Conservation (phyloP, 805 yeast species). For the Yamadazyma endophytica region DNA sequence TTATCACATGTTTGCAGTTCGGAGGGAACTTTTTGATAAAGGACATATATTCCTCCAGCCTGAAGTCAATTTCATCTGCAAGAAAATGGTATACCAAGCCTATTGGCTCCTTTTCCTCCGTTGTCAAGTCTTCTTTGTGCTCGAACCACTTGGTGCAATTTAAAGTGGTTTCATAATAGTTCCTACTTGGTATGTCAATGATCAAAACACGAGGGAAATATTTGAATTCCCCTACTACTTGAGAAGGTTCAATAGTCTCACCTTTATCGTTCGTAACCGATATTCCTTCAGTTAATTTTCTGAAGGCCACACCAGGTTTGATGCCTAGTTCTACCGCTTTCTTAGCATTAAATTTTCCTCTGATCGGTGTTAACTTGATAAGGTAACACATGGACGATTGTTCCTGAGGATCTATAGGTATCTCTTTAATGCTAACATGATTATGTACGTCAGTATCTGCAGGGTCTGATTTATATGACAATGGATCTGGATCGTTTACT, state of each 20-base stretch:
- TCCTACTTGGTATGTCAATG: conserved; percentile 63
- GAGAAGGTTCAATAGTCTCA: conserved; percentile 53
- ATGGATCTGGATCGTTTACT: conserved; percentile 34
- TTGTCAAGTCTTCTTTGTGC: conserved; percentile 21
- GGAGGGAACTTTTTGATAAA: conserved; percentile 56
- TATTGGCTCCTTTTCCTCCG: conserved; percentile 37
- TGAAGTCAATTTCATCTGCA: conserved; percentile 54
- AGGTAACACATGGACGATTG: conserved; percentile 61
- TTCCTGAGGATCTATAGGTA: conserved; percentile 5
- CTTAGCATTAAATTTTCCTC: conserved; percentile 72
- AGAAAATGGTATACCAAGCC: conserved; percentile 72
- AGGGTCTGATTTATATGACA: conserved; percentile 34
- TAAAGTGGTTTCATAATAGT: conserved; percentile 35
- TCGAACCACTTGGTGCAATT: conserved; percentile 27
- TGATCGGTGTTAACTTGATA: conserved; percentile 57
- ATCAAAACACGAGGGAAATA: conserved; percentile 58
- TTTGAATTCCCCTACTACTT: conserved; percentile 66
- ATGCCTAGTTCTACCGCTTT: conserved; percentile 69
- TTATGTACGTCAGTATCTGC: conserved; percentile 35
- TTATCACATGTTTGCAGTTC: conserved; percentile 56
- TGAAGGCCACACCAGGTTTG: conserved; percentile 57
- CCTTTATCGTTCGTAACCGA: conserved; percentile 59
- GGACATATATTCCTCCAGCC: conserved; percentile 35
- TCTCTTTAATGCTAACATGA: conserved; percentile 20
- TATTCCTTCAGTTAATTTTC: conserved; percentile 56